A percentile compares a stretch with the other conserved stretches of the same genome.
Evolutionary conservation across 2,329 filamentous ascomycete genomes (phyloP).

Genomic region (Penicillium crustosum): DNA sequence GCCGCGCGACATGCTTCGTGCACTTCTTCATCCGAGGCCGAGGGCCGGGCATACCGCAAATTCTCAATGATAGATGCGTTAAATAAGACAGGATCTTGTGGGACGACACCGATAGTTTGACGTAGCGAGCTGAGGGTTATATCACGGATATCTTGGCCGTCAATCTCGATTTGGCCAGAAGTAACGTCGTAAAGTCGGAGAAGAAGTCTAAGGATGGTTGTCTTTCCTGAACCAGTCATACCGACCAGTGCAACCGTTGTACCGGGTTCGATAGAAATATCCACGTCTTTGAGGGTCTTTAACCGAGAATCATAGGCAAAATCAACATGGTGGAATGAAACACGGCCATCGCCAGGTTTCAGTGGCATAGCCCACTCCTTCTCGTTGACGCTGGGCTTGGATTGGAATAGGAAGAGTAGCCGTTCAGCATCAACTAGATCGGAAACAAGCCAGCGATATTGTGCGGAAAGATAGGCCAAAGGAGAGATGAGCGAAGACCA

Average conservation of each 20-base stretch:
- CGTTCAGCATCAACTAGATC: conserved; percentile 65
- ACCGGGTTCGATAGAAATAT: conserved; percentile 47
- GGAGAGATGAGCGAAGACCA: conserved; percentile 55
- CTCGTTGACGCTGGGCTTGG: conserved; percentile 47
- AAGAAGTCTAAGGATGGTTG: conserved; percentile 55
- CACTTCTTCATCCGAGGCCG: conserved; percentile 26
- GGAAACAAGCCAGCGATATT: conserved; percentile 49
- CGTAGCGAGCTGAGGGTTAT: conserved; percentile 59
- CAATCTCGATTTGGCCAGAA: conserved; percentile 51
- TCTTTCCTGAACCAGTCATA: conserved; percentile 56
- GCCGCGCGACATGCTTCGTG: conserved; percentile 35
- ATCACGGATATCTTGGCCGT: conserved; percentile 57
- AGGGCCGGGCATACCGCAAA: conserved; percentile 58
- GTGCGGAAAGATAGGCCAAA: conserved; percentile 50
- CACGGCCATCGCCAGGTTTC: conserved; percentile 42
- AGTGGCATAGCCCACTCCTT: conserved; percentile 36
- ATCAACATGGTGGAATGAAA: conserved; percentile 51
- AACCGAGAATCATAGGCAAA: conserved; percentile 55
- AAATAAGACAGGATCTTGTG: conserved; percentile 64
- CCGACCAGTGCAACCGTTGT: conserved; percentile 58
- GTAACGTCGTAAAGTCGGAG: conserved; percentile 55
- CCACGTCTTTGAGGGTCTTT: conserved; percentile 47
- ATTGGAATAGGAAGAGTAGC: conserved; percentile 49
- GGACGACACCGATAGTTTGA: conserved; percentile 61
- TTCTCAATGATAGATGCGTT: conserved; percentile 65